phyloP scores from a whole-genome alignment of 2,329 filamentous ascomycete species.

The Pleomassaria siparia region DNA sequence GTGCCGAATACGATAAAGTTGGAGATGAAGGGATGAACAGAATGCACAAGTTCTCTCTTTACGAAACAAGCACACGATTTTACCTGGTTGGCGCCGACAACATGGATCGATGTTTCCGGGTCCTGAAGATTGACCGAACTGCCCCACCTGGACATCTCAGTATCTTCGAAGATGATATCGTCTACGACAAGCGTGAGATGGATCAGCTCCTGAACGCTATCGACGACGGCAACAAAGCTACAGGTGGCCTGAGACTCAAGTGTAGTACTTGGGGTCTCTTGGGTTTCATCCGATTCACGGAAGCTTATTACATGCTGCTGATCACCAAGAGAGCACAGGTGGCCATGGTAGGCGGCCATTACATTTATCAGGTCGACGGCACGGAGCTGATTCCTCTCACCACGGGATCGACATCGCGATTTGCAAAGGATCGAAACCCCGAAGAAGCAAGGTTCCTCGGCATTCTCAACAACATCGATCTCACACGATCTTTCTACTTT shows the following conservation, averaged over 20 bases:
- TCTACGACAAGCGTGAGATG: slow-evolving; percentile 92
- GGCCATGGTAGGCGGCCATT: slow-evolving; percentile 93
- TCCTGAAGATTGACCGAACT: slow-evolving; percentile 93
- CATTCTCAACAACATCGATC: slow-evolving; percentile 87
- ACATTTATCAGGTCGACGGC: slow-evolving; percentile 91
- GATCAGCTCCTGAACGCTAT: slow-evolving; percentile 90
- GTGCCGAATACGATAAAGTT: slow-evolving; percentile 44
- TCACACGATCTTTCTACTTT: slow-evolving; percentile 94
- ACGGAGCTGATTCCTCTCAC: slow-evolving; percentile 90
- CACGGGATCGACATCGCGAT: slow-evolving; percentile 65
- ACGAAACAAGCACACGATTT: slow-evolving; percentile 90
- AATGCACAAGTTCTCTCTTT: slow-evolving; percentile 98
- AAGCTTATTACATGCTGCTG: slow-evolving; percentile 93
- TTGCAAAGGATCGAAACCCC: slow-evolving; percentile 78
- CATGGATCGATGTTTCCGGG: slow-evolving; percentile 82
- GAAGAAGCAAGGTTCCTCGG: slow-evolving; percentile 88
- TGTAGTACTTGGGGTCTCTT: slow-evolving; percentile 92
- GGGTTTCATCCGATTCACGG: slow-evolving; percentile 94
- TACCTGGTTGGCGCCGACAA: slow-evolving; percentile 94
- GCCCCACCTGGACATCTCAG: slow-evolving; percentile 75
- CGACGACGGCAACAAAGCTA: slow-evolving; percentile 89
- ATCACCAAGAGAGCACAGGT: slow-evolving; percentile 96
- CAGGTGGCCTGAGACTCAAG: slow-evolving; percentile 84
- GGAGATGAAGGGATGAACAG: slow-evolving; percentile 47
- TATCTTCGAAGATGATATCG: slow-evolving; percentile 90